phyloP scores from a whole-genome alignment of 345 rosid genomes.

The Alliaria petiolata region DNA sequence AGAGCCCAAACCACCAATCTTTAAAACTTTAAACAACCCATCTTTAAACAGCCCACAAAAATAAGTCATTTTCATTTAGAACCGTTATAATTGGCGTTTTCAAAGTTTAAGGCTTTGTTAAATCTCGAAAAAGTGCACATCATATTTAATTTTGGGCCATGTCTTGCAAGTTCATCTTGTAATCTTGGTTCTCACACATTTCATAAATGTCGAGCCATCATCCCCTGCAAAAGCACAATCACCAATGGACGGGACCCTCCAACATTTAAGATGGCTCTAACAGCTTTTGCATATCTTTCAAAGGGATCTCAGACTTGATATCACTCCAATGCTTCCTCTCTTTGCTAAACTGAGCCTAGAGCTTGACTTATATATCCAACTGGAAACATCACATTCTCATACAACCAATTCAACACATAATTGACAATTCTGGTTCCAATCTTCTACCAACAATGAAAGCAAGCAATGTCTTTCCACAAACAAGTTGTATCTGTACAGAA shows the following conservation, averaged over 20 bases:
- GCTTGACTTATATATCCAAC: too few relatives aligned
- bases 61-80: neutral
- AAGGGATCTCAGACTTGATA: neutral
- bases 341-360: neutral
- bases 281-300: neutral
- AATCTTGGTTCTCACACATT: neutral
- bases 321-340: neutral
- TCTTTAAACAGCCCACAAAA: conserved; percentile 14
- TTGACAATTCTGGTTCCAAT: neutral
- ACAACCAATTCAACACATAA: too few relatives aligned
- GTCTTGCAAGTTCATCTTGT: neutral
- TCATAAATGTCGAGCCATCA: too few relatives aligned
- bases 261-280: neutral
- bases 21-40: neutral
- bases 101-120: neutral
- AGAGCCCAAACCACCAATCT: conserved; percentile 10
- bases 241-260: too few relatives aligned
- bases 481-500: neutral
- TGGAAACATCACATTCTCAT: too few relatives aligned
- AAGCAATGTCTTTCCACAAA: neutral
- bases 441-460: neutral
- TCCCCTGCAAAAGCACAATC: too few relatives aligned
- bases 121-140: neutral
- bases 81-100: neutral
- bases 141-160: neutral